A percentile compares a stretch with the other conserved stretches of the same genome.
These are phyloP conservation scores for Irpex sp. DNA, from an alignment of 1,284 basidiomycete genomes.

Conservation along the genomic window DNA sequence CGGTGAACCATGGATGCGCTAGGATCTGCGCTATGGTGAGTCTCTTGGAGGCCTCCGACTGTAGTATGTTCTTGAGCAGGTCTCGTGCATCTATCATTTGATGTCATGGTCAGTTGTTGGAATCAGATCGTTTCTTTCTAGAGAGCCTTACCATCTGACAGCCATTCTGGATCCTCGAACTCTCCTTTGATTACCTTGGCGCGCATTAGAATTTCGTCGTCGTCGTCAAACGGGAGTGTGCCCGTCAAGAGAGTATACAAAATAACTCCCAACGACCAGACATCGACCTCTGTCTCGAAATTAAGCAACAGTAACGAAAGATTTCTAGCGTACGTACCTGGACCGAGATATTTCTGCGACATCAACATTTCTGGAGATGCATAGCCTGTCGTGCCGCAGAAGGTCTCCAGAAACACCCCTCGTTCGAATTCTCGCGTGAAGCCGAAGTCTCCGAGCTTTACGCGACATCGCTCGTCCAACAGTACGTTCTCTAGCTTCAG, in stretches of 20 bases:
- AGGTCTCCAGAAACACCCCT: slow-evolving; percentile 86
- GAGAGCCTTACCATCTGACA: slow-evolving; percentile 64
- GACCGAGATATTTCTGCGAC: slow-evolving; percentile 86
- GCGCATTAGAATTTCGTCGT: slow-evolving; percentile 90
- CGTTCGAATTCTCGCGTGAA: slow-evolving; percentile 94
- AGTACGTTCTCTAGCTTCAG: slow-evolving; percentile 96
- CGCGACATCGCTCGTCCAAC: slow-evolving; percentile 81
- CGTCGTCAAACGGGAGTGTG: slow-evolving; percentile 95
- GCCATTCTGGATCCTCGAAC: slow-evolving; percentile 90
- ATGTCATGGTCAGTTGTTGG: slow-evolving; percentile 7
- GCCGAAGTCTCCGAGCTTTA: slow-evolving; percentile 95
- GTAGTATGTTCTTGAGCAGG: slow-evolving; percentile 78
- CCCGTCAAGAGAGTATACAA: slow-evolving; percentile 93
- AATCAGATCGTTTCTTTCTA: slow-evolving; percentile 4
- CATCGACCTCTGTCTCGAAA: slow-evolving; percentile 77
- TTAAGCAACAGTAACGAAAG: slow-evolving; percentile 26
- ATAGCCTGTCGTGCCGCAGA: slow-evolving; percentile 95
- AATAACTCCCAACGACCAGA: slow-evolving; percentile 97
- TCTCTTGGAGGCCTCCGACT: slow-evolving; percentile 75
- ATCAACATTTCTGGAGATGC: slow-evolving; percentile 95
- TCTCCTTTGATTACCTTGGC: slow-evolving; percentile 83
- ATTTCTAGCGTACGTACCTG: slow-evolving; percentile 49
- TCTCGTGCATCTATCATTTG: slow-evolving; percentile 69
- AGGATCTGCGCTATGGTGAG: slow-evolving; percentile 85
- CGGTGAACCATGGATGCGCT: slow-evolving; percentile 88